These are phyloP conservation scores for Penicillium bovifimosum DNA, from an alignment of 495 filamentous ascomycete species.

Conservation along the genomic window DNA sequence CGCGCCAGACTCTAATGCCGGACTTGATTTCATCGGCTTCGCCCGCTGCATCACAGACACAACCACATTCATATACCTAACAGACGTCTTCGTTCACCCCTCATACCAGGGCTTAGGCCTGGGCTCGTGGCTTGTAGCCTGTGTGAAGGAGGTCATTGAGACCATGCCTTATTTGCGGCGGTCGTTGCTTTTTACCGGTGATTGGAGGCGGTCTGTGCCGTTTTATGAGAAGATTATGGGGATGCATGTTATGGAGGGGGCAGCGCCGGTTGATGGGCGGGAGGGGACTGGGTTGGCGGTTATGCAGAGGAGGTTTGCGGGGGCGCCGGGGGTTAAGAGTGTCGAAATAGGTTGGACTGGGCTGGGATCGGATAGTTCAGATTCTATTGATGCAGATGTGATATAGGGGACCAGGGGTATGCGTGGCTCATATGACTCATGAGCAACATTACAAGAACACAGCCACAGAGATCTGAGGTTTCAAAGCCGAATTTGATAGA, in stretches of 20 bases:
- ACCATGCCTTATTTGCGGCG: slow-evolving; percentile 51
- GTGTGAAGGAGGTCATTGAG: slow-evolving; percentile 49
- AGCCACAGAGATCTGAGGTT: not conserved
- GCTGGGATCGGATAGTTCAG: too few species aligned
- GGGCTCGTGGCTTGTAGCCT: slow-evolving; percentile 55
- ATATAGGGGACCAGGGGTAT: too few species aligned
- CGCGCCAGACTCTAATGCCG: not conserved
- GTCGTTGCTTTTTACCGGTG: slow-evolving; percentile 44
- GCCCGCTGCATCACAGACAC: slow-evolving; percentile 60
- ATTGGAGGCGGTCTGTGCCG: slow-evolving; percentile 23
- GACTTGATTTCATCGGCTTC: slow-evolving; percentile 46
- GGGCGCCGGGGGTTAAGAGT: not conserved
- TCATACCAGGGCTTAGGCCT: slow-evolving; percentile 56
- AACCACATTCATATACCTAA: slow-evolving; percentile 61
- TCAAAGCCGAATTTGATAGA: not conserved
- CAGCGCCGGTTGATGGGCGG: slow-evolving; percentile 17
- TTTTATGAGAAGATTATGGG: slow-evolving; percentile 47
- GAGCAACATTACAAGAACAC: not conserved
- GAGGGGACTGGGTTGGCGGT: slow-evolving; percentile 12
- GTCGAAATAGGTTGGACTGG: not conserved
- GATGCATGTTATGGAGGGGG: slow-evolving; percentile 32
- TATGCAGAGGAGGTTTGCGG: slow-evolving; percentile 22
- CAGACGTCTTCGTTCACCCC: slow-evolving; percentile 58
- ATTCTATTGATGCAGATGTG: too few species aligned
- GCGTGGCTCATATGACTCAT: slow-evolving; percentile 2